phyloP scores from a whole-genome alignment of 176 grass and related monocot genomes.

The Raddia distichophylla region DNA sequence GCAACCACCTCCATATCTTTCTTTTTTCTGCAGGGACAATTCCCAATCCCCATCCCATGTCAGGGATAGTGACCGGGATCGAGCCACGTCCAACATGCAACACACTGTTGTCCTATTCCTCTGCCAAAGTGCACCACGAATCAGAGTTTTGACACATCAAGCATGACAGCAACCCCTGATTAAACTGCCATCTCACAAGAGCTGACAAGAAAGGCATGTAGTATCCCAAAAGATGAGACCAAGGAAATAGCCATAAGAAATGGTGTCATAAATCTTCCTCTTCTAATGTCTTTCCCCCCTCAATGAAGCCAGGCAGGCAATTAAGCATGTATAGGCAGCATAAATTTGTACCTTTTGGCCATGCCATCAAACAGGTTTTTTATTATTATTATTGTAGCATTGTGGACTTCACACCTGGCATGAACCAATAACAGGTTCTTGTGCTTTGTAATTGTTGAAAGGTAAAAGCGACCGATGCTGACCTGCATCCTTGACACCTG shows the following conservation, averaged over 20 bases:
- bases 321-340: not conserved
- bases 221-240: not conserved
- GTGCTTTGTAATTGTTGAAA: slow-evolving; percentile 38
- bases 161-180: slow-evolving; percentile 9
- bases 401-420: slow-evolving; percentile 53
- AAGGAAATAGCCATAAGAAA: slow-evolving; percentile 36
- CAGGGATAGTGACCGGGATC: not conserved
- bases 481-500: slow-evolving; percentile 11
- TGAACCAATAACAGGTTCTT: slow-evolving; percentile 26
- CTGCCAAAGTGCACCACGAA: slow-evolving; percentile 24
- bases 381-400: not conserved
- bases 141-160: slow-evolving; percentile 19
- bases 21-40: not conserved
- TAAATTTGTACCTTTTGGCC: not conserved
- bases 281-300: not conserved
- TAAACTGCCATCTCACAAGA: slow-evolving; percentile 9
- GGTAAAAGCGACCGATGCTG: slow-evolving; percentile 33
- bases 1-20: not conserved
- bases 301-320: slow-evolving; percentile 1
- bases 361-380: not conserved
- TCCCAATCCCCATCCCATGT: not conserved
- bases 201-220: not conserved
- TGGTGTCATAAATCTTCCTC: not conserved
- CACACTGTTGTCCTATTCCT: slow-evolving; percentile 4
- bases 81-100: slow-evolving; percentile 21